phyloP scores from a whole-genome alignment of 352 stramenopile genomes.

The Globisporangium viniferum region DNA sequence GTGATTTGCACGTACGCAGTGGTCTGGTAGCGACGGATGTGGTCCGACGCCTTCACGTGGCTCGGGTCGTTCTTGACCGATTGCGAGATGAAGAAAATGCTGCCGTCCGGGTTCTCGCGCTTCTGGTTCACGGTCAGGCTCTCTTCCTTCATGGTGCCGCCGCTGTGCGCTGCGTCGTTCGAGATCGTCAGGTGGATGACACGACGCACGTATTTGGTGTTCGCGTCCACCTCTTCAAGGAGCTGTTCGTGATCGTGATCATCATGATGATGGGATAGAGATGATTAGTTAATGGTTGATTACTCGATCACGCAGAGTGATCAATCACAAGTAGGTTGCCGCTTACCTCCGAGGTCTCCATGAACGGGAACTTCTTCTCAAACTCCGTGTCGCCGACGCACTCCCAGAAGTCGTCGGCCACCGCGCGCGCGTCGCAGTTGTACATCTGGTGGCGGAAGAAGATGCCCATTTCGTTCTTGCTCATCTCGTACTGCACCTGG shows the following conservation, averaged over 20 bases:
- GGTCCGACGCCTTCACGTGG: constrained; percentile 55
- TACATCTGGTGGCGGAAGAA: constrained; percentile 86
- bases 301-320: neutral
- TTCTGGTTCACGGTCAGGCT: constrained; percentile 73
- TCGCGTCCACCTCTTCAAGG: constrained; percentile 67
- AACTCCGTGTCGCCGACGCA: constrained; percentile 64
- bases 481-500: constrained; percentile 87
- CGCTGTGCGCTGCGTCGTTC: constrained; percentile 58
- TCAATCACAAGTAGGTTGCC: neutral
- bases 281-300: neutral
- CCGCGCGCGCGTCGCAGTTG: constrained; percentile 61
- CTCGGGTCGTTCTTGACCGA: constrained; percentile 70
- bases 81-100: constrained; percentile 60
- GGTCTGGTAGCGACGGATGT: constrained; percentile 75
- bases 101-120: constrained; percentile 73
- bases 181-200: constrained; percentile 81
- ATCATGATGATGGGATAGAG: neutral
- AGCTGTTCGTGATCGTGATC: constrained; percentile 20
- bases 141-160: constrained; percentile 83
- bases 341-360: constrained; percentile 53
- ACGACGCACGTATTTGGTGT: constrained; percentile 81
- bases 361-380: constrained; percentile 84
- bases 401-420: constrained; percentile 81
- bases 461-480: constrained; percentile 83
- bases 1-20: constrained; percentile 52